A percentile compares a stretch with the other conserved stretches of the same genome.
Conservation (phyloP, 1,284 basidiomycete species). For the Cryptococcus sp. region DNA sequence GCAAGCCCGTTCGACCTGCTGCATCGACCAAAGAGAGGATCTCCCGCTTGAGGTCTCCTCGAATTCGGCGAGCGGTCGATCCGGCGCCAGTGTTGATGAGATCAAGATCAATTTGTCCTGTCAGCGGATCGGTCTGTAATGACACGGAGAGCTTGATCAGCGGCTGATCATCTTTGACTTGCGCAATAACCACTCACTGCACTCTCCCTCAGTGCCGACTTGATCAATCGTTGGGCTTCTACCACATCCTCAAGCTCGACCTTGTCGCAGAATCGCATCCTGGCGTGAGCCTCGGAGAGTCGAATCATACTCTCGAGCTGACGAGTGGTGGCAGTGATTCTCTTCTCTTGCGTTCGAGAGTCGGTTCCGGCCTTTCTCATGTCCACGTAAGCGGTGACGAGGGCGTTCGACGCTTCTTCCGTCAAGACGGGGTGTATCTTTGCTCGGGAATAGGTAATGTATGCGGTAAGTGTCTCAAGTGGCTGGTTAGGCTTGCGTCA, state of each 20-base stretch:
- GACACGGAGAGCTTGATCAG: neutral
- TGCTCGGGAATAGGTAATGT: constrained; percentile 91
- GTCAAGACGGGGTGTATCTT: constrained; percentile 86
- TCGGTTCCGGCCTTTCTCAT: constrained; percentile 92
- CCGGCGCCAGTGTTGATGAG: constrained; percentile 92
- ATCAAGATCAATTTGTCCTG: constrained; percentile 89
- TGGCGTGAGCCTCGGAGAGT: constrained; percentile 92
- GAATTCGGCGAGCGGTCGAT: constrained; percentile 74
- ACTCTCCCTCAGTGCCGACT: constrained; percentile 89
- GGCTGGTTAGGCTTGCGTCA: constrained; percentile 59
- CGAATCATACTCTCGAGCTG: constrained; percentile 98
- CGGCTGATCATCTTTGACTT: neutral
- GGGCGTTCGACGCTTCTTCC: constrained; percentile 78
- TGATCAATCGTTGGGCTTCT: constrained; percentile 90
- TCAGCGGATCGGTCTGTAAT: constrained; percentile 77
- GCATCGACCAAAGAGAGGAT: constrained; percentile 65
- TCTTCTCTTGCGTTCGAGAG: constrained; percentile 79
- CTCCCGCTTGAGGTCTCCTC: constrained; percentile 81
- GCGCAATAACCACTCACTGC: constrained; percentile 55
- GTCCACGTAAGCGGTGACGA: constrained; percentile 87
- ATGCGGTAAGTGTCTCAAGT: constrained; percentile 84
- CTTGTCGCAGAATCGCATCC: constrained; percentile 84
- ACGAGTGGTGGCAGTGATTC: constrained; percentile 96
- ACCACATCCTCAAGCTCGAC: constrained; percentile 86
- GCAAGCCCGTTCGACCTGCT: constrained; percentile 65